phyloP scores from a whole-genome alignment of 768 basidiomycete genomes.

The Panus rudis region DNA sequence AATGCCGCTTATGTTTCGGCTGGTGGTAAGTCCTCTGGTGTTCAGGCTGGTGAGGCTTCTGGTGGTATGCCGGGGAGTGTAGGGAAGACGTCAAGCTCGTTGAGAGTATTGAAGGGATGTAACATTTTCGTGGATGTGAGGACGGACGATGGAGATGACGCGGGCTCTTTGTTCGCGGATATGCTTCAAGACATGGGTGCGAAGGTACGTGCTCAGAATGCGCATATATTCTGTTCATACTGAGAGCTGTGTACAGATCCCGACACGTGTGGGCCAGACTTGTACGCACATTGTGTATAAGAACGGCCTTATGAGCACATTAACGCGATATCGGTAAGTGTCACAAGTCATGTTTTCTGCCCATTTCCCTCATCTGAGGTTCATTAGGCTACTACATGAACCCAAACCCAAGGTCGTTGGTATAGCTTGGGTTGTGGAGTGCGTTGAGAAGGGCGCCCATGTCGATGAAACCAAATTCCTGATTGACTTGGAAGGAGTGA shows the following conservation, averaged over 20 bases:
- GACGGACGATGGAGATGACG: constrained; percentile 71
- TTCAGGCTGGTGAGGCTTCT: too few relatives aligned
- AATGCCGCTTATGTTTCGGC: constrained; percentile 8
- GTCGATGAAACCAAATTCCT: constrained; percentile 62
- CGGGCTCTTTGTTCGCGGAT: constrained; percentile 72
- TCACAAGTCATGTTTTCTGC: too few relatives aligned
- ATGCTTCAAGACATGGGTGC: constrained; percentile 80
- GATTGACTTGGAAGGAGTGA: constrained; percentile 51
- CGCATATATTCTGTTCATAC: background rate
- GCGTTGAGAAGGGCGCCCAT: constrained; percentile 56
- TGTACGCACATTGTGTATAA: constrained; percentile 86
- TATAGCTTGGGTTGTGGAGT: constrained; percentile 87
- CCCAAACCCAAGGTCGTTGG: constrained; percentile 72
- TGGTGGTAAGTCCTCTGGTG: background rate
- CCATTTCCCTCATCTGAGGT: background rate
- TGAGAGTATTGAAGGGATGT: constrained; percentile 64
- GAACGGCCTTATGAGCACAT: constrained; percentile 69
- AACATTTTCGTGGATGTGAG: constrained; percentile 80
- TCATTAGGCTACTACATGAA: constrained; percentile 49
- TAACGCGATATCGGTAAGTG: constrained; percentile 61
- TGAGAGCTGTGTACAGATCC: constrained; percentile 33
- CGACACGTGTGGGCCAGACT: constrained; percentile 58
- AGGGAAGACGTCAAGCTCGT: constrained; percentile 10
- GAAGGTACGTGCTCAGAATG: constrained; percentile 42
- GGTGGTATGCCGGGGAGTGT: background rate